Conservation (phyloP, 768 basidiomycete genomes). For the Tremella mesenterica region DNA sequence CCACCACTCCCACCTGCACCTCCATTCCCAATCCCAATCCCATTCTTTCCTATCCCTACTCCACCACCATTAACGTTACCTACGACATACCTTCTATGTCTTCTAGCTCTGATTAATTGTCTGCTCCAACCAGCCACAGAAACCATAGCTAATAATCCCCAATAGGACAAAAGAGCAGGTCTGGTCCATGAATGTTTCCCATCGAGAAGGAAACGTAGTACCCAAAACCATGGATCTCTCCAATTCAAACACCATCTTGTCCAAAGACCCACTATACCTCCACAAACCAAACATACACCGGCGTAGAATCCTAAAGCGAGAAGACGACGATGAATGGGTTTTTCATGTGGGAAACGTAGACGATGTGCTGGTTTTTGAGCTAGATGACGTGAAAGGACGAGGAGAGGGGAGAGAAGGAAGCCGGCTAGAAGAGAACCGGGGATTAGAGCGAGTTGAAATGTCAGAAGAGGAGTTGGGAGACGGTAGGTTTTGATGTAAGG, state of each 20-base stretch:
- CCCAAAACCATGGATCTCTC: constrained; percentile 83
- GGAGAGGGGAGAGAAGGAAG: constrained; percentile 84
- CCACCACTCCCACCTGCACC: constrained; percentile 1
- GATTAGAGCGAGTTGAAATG: constrained; percentile 85
- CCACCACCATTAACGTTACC: constrained; percentile 12
- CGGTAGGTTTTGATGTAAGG: constrained; percentile 85
- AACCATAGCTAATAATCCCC: constrained; percentile 67
- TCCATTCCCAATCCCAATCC: neutral
- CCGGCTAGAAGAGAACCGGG: constrained; percentile 87
- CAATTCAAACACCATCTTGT: constrained; percentile 70
- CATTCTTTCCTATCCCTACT: neutral
- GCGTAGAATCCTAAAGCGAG: constrained; percentile 78
- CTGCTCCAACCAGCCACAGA: constrained; percentile 94
- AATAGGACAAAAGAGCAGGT: constrained; percentile 68
- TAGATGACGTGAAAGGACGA: constrained; percentile 82
- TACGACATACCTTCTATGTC: constrained; percentile 50
- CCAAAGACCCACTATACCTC: constrained; percentile 81
- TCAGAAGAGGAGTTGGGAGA: constrained; percentile 79
- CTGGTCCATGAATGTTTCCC: constrained; percentile 72
- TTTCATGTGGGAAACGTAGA: constrained; percentile 71
- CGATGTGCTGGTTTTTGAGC: constrained; percentile 74
- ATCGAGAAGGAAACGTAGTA: constrained; percentile 64
- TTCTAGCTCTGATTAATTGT: constrained; percentile 69
- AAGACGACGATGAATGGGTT: constrained; percentile 66
- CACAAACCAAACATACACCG: constrained; percentile 67